phyloP scores from a whole-genome alignment of 805 yeast species.

The Candida maesae region DNA sequence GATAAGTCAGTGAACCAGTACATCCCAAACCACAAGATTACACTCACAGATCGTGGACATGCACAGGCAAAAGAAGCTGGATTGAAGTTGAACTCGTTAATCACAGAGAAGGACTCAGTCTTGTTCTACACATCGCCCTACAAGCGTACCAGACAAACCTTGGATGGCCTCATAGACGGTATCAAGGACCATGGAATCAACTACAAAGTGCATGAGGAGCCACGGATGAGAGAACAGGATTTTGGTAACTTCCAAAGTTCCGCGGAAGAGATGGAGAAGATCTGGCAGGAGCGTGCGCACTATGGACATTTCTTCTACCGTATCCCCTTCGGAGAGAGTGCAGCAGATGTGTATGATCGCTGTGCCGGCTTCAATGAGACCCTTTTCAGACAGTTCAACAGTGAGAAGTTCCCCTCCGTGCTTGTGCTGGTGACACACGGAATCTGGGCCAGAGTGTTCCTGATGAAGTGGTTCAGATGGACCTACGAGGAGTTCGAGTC shows the following conservation, averaged over 20 bases:
- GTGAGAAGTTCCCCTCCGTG: conserved; percentile 70
- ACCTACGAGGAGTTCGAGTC: conserved; percentile 84
- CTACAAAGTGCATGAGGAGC: conserved; percentile 74
- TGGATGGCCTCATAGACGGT: conserved; percentile 63
- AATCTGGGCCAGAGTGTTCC: conserved; percentile 87
- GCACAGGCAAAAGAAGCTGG: conserved; percentile 63
- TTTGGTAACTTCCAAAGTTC: conserved; percentile 89
- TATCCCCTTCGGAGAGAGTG: conserved; percentile 92
- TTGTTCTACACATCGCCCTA: conserved; percentile 87
- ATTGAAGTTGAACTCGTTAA: conserved; percentile 37
- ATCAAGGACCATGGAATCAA: conserved; percentile 39
- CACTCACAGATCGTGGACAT: conserved; percentile 70
- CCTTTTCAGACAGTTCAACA: conserved; percentile 71
- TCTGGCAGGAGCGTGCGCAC: conserved; percentile 80
- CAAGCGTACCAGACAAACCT: conserved; percentile 76
- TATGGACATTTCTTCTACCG: conserved; percentile 89
- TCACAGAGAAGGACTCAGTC: conserved; percentile 51
- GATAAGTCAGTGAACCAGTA: conserved; percentile 77
- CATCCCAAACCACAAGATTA: conserved; percentile 77
- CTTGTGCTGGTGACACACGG: conserved; percentile 89
- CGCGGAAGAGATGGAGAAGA: conserved; percentile 69
- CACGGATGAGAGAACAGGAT: conserved; percentile 91
- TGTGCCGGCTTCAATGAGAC: conserved; percentile 89
- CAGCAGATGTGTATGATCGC: conserved; percentile 92
- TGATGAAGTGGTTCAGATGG: conserved; percentile 96